These are phyloP conservation scores for Sesbania bispinosa DNA, from an alignment of 306 rosid genomes.

Conservation along the genomic window DNA sequence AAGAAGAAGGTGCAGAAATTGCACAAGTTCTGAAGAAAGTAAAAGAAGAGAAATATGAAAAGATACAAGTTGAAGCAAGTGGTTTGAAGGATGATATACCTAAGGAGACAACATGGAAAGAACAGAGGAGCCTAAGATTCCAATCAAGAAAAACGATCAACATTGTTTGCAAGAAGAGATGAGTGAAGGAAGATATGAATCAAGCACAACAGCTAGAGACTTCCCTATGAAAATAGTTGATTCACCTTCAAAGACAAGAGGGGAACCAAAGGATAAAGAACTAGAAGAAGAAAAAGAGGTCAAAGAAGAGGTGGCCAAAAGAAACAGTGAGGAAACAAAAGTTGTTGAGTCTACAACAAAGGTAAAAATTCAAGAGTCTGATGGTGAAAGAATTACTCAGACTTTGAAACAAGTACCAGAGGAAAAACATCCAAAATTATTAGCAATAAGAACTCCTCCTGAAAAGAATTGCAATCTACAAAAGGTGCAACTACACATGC, in stretches of 20 bases:
- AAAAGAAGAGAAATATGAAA: neutral
- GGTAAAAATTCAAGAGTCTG: neutral
- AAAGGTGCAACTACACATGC: neutral
- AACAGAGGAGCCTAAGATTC: neutral
- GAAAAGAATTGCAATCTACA: neutral
- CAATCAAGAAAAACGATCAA: neutral
- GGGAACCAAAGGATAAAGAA: neutral
- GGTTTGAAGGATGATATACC: neutral
- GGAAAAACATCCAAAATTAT: slow-evolving; percentile 1
- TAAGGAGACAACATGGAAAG: neutral
- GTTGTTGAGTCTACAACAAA: neutral
- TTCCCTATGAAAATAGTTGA: neutral
- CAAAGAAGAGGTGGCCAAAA: neutral
- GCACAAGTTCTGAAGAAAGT: neutral
- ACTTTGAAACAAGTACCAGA: neutral
- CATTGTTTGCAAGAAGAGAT: slow-evolving; percentile 1
- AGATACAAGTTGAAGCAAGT: neutral
- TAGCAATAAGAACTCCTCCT: neutral
- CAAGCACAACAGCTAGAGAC: neutral
- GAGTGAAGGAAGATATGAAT: slow-evolving; percentile 3
- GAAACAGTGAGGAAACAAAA: slow-evolving; percentile 6
- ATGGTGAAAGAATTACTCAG: neutral
- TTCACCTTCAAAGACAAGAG: neutral
- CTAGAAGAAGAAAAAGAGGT: neutral
- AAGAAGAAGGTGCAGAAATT: neutral